Evolutionary conservation across 208 protist species (phyloP), one percentile per base, ranked within the genome.

Genomic region (Porcisia deanei): DNA sequence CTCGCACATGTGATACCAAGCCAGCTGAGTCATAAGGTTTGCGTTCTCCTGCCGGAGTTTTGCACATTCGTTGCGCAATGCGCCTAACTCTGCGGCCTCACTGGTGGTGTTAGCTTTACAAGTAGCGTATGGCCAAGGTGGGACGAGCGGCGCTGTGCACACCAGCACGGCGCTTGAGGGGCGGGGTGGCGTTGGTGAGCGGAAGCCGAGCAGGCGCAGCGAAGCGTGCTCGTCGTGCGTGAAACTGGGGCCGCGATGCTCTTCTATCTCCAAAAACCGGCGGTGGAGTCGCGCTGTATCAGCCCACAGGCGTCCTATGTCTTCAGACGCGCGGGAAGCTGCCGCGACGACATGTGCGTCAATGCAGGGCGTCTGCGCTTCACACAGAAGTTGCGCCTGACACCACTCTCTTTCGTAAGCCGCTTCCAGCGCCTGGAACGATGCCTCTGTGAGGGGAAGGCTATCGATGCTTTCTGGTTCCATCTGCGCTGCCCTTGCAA

Each of bases 251-350:
- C 3, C 34, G 39, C 37, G 16, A 16, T 30, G 1, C 7, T 14
- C n/a, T 9, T 14, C 16, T 2, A 77, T 57, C 9, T 67, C 64
- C 16, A n/a, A 7, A 18, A 71, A 77, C 9, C 77, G 77, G 20
- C 25, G n/a, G 45, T 82, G 77, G n/a, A 82, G 72, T 39, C 63
- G 77, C 25, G 30, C 60, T 20, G 66, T 70, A 73, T 74, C 66
- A 25, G 55, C 25, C 10, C 55, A 54, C 2, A 82, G 65, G 0
- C 53, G 43, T 5, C 58, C 58, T 71, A 82, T 73, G n/a, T 59
- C 52, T 12, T 74, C 66, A 3, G 55, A 57, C 3, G 77, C 77
- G 9, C 63, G 49, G 37, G 60, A 68, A 14, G 39, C 65, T 34
- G 65, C 71, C 1, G 71, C 67, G n/a, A 43, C 41, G 18, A 58